A percentile compares a stretch with the other conserved stretches of the same genome.
Conservation (phyloP, 257 asterid genomes). For the Thymus quinquecostatus region DNA sequence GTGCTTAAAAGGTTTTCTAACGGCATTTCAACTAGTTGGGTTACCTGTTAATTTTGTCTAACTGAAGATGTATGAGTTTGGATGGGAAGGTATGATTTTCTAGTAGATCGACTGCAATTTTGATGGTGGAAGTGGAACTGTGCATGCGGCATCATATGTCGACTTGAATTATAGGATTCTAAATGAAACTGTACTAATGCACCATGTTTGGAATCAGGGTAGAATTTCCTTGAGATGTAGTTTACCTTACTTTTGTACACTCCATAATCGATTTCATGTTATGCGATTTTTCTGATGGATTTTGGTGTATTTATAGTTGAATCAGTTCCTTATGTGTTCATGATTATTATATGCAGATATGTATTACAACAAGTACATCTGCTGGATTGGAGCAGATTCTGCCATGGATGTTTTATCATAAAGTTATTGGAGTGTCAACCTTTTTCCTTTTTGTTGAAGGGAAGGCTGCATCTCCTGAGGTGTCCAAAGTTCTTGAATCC, state of each 20-base stretch:
- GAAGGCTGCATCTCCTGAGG: slow-evolving; percentile 75
- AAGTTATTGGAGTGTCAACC: slow-evolving; percentile 72
- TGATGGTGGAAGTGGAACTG: slow-evolving; percentile 1
- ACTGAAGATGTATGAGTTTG: not conserved
- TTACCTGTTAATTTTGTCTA: not conserved
- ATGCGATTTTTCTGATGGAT: not conserved
- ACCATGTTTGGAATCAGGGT: slow-evolving; percentile 14
- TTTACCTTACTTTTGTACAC: slow-evolving; percentile 15
- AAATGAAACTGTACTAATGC: slow-evolving; percentile 12
- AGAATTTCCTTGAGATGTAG: slow-evolving; percentile 3
- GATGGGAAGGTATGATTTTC: too few relatives aligned
- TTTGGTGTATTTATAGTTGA: not conserved
- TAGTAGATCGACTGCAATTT: slow-evolving; percentile 21
- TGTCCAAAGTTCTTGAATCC: slow-evolving; percentile 75
- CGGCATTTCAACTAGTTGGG: slow-evolving; percentile 20
- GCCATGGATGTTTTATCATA: slow-evolving; percentile 90
- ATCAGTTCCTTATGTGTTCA: not conserved
- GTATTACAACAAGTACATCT: slow-evolving; percentile 79
- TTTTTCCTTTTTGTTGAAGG: slow-evolving; percentile 87
- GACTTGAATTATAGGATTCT: slow-evolving; percentile 1
- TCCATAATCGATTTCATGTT: slow-evolving; percentile 28
- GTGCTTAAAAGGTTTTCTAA: slow-evolving; percentile 1
- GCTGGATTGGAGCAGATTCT: slow-evolving; percentile 82
- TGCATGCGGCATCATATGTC: slow-evolving; percentile 9
- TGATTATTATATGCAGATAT: slow-evolving; percentile 50